Percentiles rank a stretch among this genome's conserved stretches.
Evolutionary conservation across 208 protist species (phyloP).

Genomic region (Vickermania spadyakhi): DNA sequence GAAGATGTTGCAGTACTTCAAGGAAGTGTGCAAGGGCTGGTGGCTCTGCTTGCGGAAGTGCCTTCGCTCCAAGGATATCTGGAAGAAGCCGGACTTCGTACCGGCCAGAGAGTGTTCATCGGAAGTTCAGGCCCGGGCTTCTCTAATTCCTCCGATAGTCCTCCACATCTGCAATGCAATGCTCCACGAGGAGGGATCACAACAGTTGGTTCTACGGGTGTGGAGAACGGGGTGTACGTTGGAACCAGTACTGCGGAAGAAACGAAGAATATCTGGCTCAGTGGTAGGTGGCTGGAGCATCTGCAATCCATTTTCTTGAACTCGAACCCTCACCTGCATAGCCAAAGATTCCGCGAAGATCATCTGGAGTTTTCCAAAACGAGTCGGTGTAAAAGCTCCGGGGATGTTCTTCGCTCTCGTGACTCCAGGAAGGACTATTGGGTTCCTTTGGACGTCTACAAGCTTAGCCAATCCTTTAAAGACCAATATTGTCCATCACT

Average conservation of each 20-base stretch:
- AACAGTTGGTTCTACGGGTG: conserved; percentile 33
- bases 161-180: neutral
- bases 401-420: conserved; percentile 65
- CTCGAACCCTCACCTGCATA: neutral
- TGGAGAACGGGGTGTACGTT: conserved; percentile 76
- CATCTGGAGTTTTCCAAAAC: neutral
- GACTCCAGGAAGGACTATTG: conserved; percentile 75
- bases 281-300: conserved; percentile 50
- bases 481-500: conserved; percentile 63
- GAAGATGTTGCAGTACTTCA: conserved; percentile 48
- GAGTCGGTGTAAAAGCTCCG: neutral
- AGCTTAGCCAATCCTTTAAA: conserved; percentile 77
- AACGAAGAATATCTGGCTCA: conserved; percentile 82
- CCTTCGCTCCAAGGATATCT: conserved; percentile 53
- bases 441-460: conserved; percentile 71
- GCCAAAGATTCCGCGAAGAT: neutral
- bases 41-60: conserved; percentile 63
- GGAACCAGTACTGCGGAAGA: conserved; percentile 31
- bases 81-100: neutral
- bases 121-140: neutral
- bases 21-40: conserved; percentile 62
- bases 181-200: neutral
- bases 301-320: conserved; percentile 52
- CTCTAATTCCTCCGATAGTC: neutral
- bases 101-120: neutral